These are phyloP conservation scores for Penicillium argentinense DNA, from an alignment of 495 filamentous ascomycete genomes.

Conservation along the genomic window DNA sequence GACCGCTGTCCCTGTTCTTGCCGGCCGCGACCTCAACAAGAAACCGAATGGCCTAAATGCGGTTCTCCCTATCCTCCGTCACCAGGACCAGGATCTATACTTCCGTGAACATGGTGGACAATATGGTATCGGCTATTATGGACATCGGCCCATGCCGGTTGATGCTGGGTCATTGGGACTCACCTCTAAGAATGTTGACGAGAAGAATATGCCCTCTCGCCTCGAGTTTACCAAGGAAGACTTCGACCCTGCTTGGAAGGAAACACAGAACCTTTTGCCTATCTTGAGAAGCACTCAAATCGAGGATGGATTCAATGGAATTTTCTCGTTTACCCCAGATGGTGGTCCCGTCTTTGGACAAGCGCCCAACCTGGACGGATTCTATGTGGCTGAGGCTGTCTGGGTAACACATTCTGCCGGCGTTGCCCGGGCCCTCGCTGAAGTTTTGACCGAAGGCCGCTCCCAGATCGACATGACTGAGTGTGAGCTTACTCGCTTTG, in stretches of 20 bases:
- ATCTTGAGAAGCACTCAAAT: constrained; percentile 40
- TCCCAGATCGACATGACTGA: constrained; percentile 48
- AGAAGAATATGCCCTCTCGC: constrained; percentile 53
- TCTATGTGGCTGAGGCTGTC: constrained; percentile 55
- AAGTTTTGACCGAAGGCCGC: constrained; percentile 45
- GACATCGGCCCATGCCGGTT: constrained; percentile 52
- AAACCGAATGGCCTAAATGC: constrained; percentile 40
- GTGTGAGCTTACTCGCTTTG: constrained; percentile 52
- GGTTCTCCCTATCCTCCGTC: constrained; percentile 45
- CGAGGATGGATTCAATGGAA: constrained; percentile 51
- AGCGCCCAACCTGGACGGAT: constrained; percentile 46
- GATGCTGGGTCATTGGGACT: constrained; percentile 39
- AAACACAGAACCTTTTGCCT: constrained; percentile 43
- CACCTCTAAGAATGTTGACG: constrained; percentile 45
- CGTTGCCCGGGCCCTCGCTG: constrained; percentile 48
- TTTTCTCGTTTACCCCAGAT: constrained; percentile 56
- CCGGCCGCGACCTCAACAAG: constrained; percentile 29
- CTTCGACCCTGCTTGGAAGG: constrained; percentile 51
- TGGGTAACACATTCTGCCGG: constrained; percentile 58
- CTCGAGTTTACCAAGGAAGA: constrained; percentile 48
- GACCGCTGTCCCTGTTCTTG: constrained; percentile 33
- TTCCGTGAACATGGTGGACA: constrained; percentile 54
- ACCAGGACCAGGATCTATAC: constrained; percentile 55
- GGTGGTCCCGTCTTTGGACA: constrained; percentile 50
- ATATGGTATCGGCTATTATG: constrained; percentile 55